Base-by-base conservation (phyloP, 495 filamentous ascomycete species). In the Penicillium pulvis region DNA sequence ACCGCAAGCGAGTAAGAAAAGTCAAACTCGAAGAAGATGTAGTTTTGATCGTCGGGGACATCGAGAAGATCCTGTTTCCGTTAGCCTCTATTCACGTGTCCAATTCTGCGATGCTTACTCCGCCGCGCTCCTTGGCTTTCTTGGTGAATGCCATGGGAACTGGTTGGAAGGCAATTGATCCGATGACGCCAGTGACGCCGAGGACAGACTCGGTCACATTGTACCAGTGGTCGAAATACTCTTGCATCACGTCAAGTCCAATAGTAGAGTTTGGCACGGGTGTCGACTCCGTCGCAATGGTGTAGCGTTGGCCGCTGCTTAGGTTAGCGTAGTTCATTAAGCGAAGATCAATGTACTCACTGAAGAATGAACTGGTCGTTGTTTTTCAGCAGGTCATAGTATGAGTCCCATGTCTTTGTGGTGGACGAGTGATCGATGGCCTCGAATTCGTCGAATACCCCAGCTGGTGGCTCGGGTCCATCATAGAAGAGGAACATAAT, bases 401-500 rank as follows among this genome's bases (percentile, higher is more conserved):
- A 85, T 35, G 69, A 80, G 36, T 79, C 74, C 59, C 77, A 83
- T 30, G 79, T 81, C 72, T 77, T 76, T 26, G 72, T 75, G 35
- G 79, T 81, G 39, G 79, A 70, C 14, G 70, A 69, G 9, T 81
- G 76, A 0, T 72, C 69, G 48, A 85, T 79, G 35, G 66, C 71
- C 7, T 77, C 80, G 70, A 87, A 85, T 55, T 77, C 79, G 51
- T 80, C 73, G 56, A 87, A 87, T 8, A 83, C 74, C 5, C 75
- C 81, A 14, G 71, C 61, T 2, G 84, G 83, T 12, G 82, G 82
- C 50, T 79, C 71, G 0, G 81, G 76, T 4, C 83, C 84, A 48
- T 87, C 81, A 60, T 86, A 86, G 74, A 85, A 87, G n/a, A 85
- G 58, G 62, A 86, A 87, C 58, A 86, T 65, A 49, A 85, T 79